Evolutionary conservation across 768 basidiomycete species (phyloP), one percentile per base, ranked within the genome.

Genomic region (Inosperma sp.): DNA sequence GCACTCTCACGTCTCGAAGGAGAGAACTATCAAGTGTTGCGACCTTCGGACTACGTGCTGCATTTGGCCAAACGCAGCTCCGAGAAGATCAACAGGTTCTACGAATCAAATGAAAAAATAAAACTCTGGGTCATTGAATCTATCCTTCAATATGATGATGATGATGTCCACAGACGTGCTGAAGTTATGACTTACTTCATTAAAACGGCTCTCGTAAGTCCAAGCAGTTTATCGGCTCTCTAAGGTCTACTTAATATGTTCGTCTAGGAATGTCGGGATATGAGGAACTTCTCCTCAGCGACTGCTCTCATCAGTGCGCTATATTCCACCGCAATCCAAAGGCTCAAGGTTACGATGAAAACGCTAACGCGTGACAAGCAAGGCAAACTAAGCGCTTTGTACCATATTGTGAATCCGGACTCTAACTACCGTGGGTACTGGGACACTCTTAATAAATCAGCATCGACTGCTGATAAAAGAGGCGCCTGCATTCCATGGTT

Each of bases 261-360:
- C n/a, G n/a, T n/a, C 17, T 53, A 76, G 72, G 75, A 75, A 59
- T 79, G 75, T 52, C 62, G 67, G n/a, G 68, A 67, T 40, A 51
- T 72, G 26, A 69, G 69, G 13, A 77, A 79, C 52, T 77, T 71
- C 54, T 65, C 69, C 7, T 75, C 75, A 7, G 59, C 73, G 39
- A 65, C 69, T 4, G 73, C 75, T 2, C 74, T 79, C 31, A 61
- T 68, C 7, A 67, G 59, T 4, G 75, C 74, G 7, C 59, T 78
- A 23, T 62, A 71, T 45, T 77, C 76, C 4, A 48, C 63, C 6
- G 59, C 67, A 2, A 67, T 74, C n/a, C 64, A 68, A 26, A 60
- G 64, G 12, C 56, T 76, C 23, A 60, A 58, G 23, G 55, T 63
- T 35, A 72, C 73, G 12, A n/a, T n/a, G n/a, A n/a, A n/a, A n/a